Conservation (phyloP, 345 rosid genomes). For the Sisymbrium irio region DNA sequence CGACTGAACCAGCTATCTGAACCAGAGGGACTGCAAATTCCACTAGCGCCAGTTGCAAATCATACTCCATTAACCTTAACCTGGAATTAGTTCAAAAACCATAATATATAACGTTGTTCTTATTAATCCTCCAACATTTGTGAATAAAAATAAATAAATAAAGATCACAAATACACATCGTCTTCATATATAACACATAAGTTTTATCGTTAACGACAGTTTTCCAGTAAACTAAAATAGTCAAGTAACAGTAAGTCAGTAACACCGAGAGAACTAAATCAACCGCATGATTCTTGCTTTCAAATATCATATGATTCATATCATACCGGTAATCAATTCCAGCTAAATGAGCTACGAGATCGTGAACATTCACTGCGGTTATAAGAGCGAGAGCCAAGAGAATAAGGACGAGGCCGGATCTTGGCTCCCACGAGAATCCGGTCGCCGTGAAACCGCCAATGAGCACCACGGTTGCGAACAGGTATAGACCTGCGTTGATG, state of each 20-base stretch:
- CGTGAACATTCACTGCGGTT: constrained; percentile 55
- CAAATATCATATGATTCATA: constrained; percentile 41
- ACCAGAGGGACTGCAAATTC: constrained; percentile 75
- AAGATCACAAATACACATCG: background rate
- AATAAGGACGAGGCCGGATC: constrained; percentile 62
- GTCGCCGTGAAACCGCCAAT: constrained; percentile 59
- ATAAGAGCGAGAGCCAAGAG: constrained; percentile 54
- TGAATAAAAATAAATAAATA: background rate
- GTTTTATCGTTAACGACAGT: background rate
- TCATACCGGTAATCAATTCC: constrained; percentile 68
- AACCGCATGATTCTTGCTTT: background rate
- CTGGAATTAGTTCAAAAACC: too few species aligned
- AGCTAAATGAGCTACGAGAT: constrained; percentile 75
- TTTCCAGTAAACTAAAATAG: background rate
- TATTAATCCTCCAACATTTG: background rate
- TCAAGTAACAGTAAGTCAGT: background rate
- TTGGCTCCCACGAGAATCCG: constrained; percentile 61
- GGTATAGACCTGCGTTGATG: constrained; percentile 68
- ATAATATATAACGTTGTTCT: background rate
- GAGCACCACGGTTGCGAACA: constrained; percentile 61
- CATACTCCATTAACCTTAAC: constrained; percentile 49
- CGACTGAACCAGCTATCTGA: constrained; percentile 57
- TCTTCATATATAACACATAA: background rate
- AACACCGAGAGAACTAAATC: background rate
- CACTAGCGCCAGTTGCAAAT: constrained; percentile 71